Evolutionary conservation across 2,329 filamentous ascomycete genomes (phyloP).

Genomic region (Aspergillus luchuensis): DNA sequence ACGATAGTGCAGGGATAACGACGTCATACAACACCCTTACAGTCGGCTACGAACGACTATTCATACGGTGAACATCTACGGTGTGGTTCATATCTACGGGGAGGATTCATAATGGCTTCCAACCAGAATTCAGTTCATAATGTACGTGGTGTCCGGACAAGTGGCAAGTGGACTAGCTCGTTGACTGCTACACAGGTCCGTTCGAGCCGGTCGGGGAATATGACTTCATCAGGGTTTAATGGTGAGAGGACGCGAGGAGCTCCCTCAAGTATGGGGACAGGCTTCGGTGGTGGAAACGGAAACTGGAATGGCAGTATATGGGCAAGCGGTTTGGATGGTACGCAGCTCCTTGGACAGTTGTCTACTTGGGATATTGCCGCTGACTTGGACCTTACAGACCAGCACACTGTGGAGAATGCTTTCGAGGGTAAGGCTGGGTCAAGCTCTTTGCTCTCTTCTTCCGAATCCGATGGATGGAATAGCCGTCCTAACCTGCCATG

Average conservation of each 20-base stretch:
- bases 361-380: not conserved
- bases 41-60: conserved; percentile 5
- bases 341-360: conserved; percentile 3
- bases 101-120: conserved; percentile 40
- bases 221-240: conserved; percentile 40
- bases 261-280: conserved; percentile 45
- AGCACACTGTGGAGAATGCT: conserved; percentile 30
- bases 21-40: not conserved
- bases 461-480: conserved; percentile 67
- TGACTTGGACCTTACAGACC: conserved; percentile 24
- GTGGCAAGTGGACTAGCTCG: conserved; percentile 17
- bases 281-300: conserved; percentile 48
- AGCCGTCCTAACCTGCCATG: conserved; percentile 58
- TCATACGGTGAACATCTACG: conserved; percentile 5
- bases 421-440: conserved; percentile 66
- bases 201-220: conserved; percentile 42
- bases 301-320: conserved; percentile 56
- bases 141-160: conserved; percentile 31
- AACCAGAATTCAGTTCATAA: conserved; percentile 41
- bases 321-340: conserved; percentile 52
- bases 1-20: conserved; percentile 20
- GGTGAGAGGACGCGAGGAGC: conserved; percentile 39
- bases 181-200: conserved; percentile 27
- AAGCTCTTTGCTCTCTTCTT: conserved; percentile 67
- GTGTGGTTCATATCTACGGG: conserved; percentile 9